Base-by-base conservation (phyloP, 2,329 filamentous ascomycete genomes). In the Pyricularia sp. region DNA sequence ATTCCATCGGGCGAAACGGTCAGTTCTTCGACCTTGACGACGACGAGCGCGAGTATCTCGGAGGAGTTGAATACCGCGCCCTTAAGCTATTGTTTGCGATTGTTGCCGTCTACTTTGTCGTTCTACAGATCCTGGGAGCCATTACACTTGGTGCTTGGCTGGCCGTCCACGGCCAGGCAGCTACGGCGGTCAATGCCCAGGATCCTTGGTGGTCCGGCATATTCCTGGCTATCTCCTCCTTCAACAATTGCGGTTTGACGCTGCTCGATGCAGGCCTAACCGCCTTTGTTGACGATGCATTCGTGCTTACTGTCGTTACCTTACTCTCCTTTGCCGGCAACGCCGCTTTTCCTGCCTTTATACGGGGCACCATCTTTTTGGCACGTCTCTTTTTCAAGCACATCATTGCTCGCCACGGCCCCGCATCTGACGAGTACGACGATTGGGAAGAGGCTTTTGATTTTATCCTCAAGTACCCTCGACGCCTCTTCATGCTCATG, bases 181-280 rank as follows among this genome's bases (percentile, higher is more conserved):
- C 81, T 4, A 81, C 86, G 0, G 74, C 77, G 2, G 77, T 75
- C 5, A 90, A 90, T 74, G 86, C 84, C 12, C 81, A 89, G 68
- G 86, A 87, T 70, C 85, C 89, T 36, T 91, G 87, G 86, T 91
- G 89, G 88, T 80, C 87, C 2, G 89, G 89, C 59, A 83, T 87
- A 64, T 92, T 91, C 78, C 88, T 90, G 70, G 86, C 86, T 2
- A 83, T 87, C 4, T 90, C 87, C 25, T 88, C 88, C 0, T 92
- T 91, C 77, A 90, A 90, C 77, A 91, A 91, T 72, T 88, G 84
- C 20, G 88, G 89, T 42, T 89, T 92, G 87, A 86, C 84, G 23
- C 79, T 91, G 55, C 78, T 91, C 11, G 88, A 91, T 74, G 83
- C 85, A 58, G 90, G 89, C 73, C 88, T 92, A 79, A 79, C 85